Base-by-base conservation (phyloP, 2,329 filamentous ascomycete genomes). In the Fusarium sp. region DNA sequence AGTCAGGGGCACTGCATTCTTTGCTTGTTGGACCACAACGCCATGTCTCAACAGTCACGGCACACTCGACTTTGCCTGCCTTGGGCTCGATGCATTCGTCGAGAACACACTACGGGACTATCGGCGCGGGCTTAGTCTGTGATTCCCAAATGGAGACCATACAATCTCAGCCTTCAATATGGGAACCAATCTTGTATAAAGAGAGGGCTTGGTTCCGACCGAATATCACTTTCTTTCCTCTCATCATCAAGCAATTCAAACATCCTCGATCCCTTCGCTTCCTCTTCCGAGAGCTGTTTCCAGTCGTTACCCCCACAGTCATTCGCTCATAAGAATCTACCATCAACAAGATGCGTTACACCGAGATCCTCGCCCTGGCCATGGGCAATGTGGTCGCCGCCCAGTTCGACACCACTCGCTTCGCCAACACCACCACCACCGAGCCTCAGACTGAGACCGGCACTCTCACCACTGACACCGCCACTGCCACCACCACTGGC, bases 231-330 rank as follows among this genome's bases (percentile, higher is more conserved):
- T 66, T 67, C 65, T 58, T 40, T 67, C 67, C 63, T 61, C 71
- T 67, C 73, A 48, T 56, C 70, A 74, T 65, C 67, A 72, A 71
- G 56, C 64, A 66, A 62, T 49, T 53, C 67, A 66, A 67, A 66
- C 69, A 71, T 54, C 76, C 77, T 79, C 76, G 78, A 78, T 75
- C 69, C 76, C 47, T 67, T 78, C 78, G 64, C 70, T 74, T 73
- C 52, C 69, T 67, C 47, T 56, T 63, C 74, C 72, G 76, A 78
- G 78, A 74, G 71, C 73, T 71, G 65, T 41, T 70, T 58, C 58
- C 72, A 65, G 70, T 77, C 71, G 61, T 72, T 76, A 67, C 58
- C 54, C 51, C 53, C 53, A 65, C 58, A 73, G 65, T 75, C 76
- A 74, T 71, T 75, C 70, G 67, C 69, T 76, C 58, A 48, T 27